Evolutionary conservation across 1,284 basidiomycete genomes (phyloP).

Genomic region (Trichosporon faecale): DNA sequence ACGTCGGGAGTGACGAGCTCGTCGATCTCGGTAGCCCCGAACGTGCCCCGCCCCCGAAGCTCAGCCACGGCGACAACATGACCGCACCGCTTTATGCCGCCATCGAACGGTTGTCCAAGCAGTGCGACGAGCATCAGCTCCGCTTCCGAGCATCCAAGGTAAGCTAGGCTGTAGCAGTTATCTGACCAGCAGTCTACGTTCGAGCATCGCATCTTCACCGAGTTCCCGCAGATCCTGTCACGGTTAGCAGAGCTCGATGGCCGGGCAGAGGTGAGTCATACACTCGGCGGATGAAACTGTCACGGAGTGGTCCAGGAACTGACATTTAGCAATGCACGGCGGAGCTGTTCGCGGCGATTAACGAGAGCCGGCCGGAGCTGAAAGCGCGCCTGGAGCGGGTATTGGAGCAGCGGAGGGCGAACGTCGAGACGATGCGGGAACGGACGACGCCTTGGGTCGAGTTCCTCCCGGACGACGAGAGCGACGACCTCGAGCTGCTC

Average conservation of each 20-base stretch:
- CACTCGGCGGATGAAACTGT: too few relatives aligned
- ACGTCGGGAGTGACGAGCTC: not conserved
- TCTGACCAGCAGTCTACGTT: constrained; percentile 34
- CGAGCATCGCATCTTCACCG: constrained; percentile 43
- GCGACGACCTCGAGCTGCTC: not conserved
- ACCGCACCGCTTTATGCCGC: constrained; percentile 29
- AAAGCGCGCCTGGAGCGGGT: constrained; percentile 27
- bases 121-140: constrained; percentile 43
- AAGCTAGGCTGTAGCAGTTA: not conserved
- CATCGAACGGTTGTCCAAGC: constrained; percentile 35
- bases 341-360: constrained; percentile 27
- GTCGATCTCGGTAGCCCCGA: not conserved
- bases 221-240: constrained; percentile 32
- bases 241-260: constrained; percentile 34
- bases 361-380: constrained; percentile 23
- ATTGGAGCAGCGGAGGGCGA: constrained; percentile 25
- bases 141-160: constrained; percentile 41
- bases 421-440: constrained; percentile 39
- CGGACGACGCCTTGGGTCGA: constrained; percentile 41
- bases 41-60: not conserved
- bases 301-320: too few relatives aligned
- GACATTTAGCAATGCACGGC: constrained; percentile 26
- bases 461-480: constrained; percentile 24
- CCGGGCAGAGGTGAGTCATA: constrained; percentile 38
- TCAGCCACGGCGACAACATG: not conserved